Percentiles rank a stretch among this genome's conserved stretches.
These are phyloP conservation scores for Fraxinus sp. DNA, from an alignment of 305 asterid species.

Conservation along the genomic window DNA sequence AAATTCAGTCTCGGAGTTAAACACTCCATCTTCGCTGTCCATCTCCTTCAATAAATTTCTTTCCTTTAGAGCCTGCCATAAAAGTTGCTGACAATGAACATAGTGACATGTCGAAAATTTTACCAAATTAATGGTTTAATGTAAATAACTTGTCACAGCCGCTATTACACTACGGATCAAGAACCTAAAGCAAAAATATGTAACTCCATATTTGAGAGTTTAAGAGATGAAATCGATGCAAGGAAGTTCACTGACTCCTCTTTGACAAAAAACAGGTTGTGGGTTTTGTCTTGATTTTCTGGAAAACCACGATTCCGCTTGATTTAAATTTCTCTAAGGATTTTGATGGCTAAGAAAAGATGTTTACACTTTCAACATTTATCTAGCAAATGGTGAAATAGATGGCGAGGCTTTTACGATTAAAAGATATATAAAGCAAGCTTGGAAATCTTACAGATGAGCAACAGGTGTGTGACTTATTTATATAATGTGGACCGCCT, in stretches of 20 bases:
- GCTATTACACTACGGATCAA: background rate
- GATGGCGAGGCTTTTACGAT: background rate
- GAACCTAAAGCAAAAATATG: background rate
- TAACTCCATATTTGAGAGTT: background rate
- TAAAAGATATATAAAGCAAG: background rate
- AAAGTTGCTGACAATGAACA: conserved; percentile 16
- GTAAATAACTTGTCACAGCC: background rate
- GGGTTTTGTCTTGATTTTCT: background rate
- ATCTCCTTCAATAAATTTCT: conserved; percentile 60
- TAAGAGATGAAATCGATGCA: background rate
- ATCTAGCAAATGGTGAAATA: background rate
- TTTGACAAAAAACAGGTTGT: background rate
- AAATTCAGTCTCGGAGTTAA: conserved; percentile 60
- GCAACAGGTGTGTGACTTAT: background rate
- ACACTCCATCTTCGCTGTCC: conserved; percentile 38
- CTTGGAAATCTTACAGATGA: background rate
- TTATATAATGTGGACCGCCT: background rate
- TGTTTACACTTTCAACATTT: background rate
- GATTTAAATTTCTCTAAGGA: background rate
- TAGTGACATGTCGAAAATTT: background rate
- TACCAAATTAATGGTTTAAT: background rate
- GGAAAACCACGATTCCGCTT: background rate
- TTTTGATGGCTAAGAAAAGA: background rate
- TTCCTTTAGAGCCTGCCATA: conserved; percentile 70
- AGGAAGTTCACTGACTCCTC: background rate